Evolutionary conservation across 2,329 filamentous ascomycete species (phyloP).

Genomic region (Beauveria pseudobassiana): DNA sequence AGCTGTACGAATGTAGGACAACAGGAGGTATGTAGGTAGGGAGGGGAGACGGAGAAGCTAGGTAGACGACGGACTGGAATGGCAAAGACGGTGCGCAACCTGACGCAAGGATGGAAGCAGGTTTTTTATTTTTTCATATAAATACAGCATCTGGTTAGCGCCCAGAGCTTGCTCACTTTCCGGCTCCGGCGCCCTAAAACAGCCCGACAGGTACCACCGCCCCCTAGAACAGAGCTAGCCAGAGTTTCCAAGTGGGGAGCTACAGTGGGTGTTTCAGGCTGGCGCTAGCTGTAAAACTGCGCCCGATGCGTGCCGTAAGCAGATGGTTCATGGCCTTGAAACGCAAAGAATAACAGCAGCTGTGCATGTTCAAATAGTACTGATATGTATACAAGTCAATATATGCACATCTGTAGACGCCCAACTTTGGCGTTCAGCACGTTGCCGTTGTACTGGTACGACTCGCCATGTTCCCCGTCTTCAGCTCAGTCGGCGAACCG

Average conservation of each 20-base stretch:
- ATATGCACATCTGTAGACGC: no score
- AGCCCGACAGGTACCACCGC: neutral
- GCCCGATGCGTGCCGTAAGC: neutral
- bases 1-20: neutral
- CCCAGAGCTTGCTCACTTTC: neutral
- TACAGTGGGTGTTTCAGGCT: neutral
- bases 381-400: no score
- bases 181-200: neutral
- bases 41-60: neutral
- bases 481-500: neutral
- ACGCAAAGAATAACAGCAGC: neutral
- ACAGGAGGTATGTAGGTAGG: neutral
- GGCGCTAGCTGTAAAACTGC: neutral
- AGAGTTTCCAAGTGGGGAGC: conserved; percentile 4
- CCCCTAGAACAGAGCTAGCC: neutral
- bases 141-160: neutral
- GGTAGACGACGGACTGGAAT: neutral
- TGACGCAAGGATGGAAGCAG: conserved; percentile 11
- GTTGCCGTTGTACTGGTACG: neutral
- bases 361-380: no score
- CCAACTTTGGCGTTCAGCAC: no score
- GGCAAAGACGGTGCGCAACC: neutral
- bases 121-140: neutral
- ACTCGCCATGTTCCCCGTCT: neutral
- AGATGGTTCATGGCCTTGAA: neutral